Evolutionary conservation across 2,329 filamentous ascomycete species (phyloP).

Genomic region (Raffaelea deltoideospora): DNA sequence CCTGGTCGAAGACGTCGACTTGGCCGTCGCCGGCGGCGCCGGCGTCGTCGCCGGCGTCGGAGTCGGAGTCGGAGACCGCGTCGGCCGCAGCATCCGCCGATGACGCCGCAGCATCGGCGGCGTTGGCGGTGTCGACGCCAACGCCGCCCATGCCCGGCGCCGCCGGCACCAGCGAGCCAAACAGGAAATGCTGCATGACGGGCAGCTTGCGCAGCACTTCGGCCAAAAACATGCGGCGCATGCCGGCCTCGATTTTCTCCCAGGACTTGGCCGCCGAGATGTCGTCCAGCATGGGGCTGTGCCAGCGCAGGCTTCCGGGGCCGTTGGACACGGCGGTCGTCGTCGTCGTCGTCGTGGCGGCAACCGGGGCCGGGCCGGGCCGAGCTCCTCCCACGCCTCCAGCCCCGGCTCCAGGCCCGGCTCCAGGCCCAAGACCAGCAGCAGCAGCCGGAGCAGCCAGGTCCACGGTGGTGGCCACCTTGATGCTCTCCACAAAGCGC

Average conservation of each 20-base stretch:
- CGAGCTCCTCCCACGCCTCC: no score
- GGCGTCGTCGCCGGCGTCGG: conserved; percentile 28
- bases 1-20: conserved; percentile 46
- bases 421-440: neutral
- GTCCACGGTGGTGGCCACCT: conserved; percentile 23
- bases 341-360: neutral
- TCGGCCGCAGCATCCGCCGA: conserved; percentile 31
- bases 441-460: neutral
- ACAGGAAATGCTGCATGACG: conserved; percentile 97
- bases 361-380: neutral
- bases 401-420: neutral
- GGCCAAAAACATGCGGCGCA: conserved; percentile 91
- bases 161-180: conserved; percentile 72
- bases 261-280: conserved; percentile 83
- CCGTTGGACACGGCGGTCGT: no score
- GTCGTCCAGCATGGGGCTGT: conserved; percentile 95
- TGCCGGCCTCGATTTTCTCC: conserved; percentile 84
- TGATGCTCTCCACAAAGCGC: conserved; percentile 85
- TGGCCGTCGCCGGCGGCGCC: conserved; percentile 28
- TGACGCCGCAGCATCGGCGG: conserved; percentile 26
- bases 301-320: conserved; percentile 91
- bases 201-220: conserved; percentile 89
- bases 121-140: conserved; percentile 27
- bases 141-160: conserved; percentile 53
- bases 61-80: conserved; percentile 32